phyloP scores from a whole-genome alignment of 257 asterid genomes.

The Pogostemon cablin region DNA sequence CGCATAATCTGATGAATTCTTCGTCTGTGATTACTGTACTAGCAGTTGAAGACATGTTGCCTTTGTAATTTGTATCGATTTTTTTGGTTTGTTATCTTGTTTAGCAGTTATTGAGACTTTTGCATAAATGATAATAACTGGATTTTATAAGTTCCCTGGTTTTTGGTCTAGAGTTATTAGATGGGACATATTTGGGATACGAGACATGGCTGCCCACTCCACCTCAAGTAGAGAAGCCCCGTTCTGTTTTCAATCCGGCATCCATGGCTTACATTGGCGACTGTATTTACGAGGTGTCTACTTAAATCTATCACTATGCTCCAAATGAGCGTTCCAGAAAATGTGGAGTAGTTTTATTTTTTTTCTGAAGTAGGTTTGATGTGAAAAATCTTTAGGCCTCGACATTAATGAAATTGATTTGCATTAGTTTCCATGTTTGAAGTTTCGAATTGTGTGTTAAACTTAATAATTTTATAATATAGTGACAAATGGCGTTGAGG shows the following conservation, averaged over 20 bases:
- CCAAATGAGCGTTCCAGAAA: conserved; percentile 1
- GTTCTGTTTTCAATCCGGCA: conserved; percentile 82
- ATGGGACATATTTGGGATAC: conserved; percentile 66
- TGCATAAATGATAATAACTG: not conserved
- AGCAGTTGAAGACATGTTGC: no score
- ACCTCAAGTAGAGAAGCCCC: conserved; percentile 87
- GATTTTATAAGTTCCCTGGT: conserved; percentile 18
- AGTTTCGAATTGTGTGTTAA: not conserved
- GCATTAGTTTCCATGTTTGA: conserved; percentile 8
- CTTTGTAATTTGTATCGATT: not conserved
- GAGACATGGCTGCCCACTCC: conserved; percentile 85
- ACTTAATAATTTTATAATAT: not conserved
- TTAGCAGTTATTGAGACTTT: not conserved
- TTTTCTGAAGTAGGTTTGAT: conserved; percentile 14
- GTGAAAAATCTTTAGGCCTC: conserved; percentile 1
- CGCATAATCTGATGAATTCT: not conserved
- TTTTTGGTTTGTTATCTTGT: not conserved
- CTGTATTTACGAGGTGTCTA: conserved; percentile 80
- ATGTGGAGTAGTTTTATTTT: not conserved
- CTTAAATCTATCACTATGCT: not conserved
- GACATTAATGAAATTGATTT: not conserved
- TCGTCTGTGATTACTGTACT: no score
- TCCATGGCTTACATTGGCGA: conserved; percentile 90
- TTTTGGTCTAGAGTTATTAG: conserved; percentile 44
- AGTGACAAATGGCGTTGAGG: not conserved